phyloP scores from a whole-genome alignment of 345 rosid species.

The Barbarea vulgaris region DNA sequence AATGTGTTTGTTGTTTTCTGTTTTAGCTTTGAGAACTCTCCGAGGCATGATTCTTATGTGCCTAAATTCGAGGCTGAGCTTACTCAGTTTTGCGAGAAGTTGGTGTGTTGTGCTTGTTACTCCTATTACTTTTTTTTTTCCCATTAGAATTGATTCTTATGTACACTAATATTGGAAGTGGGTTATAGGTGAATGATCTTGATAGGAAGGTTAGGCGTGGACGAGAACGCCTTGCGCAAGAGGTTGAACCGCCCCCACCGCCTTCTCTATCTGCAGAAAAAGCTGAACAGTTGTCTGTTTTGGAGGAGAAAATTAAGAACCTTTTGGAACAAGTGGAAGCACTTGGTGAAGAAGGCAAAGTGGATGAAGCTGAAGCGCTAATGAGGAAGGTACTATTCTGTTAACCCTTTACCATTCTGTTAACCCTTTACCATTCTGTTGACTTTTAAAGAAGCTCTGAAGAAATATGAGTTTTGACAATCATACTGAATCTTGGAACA shows the following conservation, averaged over 20 bases:
- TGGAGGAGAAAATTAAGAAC: constrained; percentile 93
- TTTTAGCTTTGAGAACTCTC: constrained; percentile 85
- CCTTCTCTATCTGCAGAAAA: constrained; percentile 75
- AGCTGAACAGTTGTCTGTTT: constrained; percentile 74
- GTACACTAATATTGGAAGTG: background rate
- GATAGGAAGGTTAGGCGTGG: constrained; percentile 98
- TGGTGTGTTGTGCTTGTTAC: constrained; percentile 55
- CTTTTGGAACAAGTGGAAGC: constrained; percentile 93
- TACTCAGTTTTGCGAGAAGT: constrained; percentile 84
- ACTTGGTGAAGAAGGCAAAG: constrained; percentile 98
- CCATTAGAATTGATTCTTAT: background rate
- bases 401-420: constrained; percentile 1
- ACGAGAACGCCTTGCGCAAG: constrained; percentile 93
- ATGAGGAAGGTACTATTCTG: constrained; percentile 81
- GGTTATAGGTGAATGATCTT: constrained; percentile 80
- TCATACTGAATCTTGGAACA: background rate
- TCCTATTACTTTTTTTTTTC: constrained; percentile 1
- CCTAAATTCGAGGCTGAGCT: constrained; percentile 94
- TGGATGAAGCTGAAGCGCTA: constrained; percentile 99
- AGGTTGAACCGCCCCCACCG: constrained; percentile 78
- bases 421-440: background rate
- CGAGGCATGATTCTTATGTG: constrained; percentile 71
- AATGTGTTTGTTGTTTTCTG: background rate
- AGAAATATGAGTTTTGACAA: background rate
- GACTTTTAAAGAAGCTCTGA: background rate